Evolutionary conservation across 495 filamentous ascomycete genomes (phyloP).

Genomic region (Chaetomium tenue): DNA sequence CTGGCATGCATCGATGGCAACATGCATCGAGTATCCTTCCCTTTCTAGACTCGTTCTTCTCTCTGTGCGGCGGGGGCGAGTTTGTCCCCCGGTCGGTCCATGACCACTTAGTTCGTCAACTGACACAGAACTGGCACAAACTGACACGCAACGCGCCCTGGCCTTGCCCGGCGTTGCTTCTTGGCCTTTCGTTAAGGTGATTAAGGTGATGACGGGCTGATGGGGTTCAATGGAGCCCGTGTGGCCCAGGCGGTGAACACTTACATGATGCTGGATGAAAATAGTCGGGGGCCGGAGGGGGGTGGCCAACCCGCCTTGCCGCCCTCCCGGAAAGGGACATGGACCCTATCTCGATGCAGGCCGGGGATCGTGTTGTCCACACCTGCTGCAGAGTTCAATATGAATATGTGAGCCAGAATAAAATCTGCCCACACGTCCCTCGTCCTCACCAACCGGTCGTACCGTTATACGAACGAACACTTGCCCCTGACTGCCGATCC

Average conservation of each 20-base stretch:
- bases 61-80: background rate
- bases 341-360: background rate
- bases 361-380: background rate
- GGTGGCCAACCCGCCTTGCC: background rate
- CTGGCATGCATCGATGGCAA: background rate
- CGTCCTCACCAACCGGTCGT: slow-evolving; percentile 9
- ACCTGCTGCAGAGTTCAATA: background rate
- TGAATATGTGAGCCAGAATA: background rate
- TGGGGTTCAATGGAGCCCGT: background rate
- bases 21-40: slow-evolving; percentile 2
- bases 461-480: background rate
- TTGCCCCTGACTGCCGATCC: background rate
- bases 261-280: background rate
- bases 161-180: background rate
- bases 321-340: background rate
- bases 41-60: background rate
- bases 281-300: slow-evolving; percentile 1
- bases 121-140: background rate
- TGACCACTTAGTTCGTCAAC: background rate
- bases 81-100: too few relatives aligned
- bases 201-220: slow-evolving; percentile 6
- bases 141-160: background rate
- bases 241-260: slow-evolving; percentile 16
- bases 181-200: background rate
- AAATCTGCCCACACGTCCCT: background rate